These are phyloP conservation scores for Scleroderma bovista DNA, from an alignment of 768 basidiomycete species.

Conservation along the genomic window DNA sequence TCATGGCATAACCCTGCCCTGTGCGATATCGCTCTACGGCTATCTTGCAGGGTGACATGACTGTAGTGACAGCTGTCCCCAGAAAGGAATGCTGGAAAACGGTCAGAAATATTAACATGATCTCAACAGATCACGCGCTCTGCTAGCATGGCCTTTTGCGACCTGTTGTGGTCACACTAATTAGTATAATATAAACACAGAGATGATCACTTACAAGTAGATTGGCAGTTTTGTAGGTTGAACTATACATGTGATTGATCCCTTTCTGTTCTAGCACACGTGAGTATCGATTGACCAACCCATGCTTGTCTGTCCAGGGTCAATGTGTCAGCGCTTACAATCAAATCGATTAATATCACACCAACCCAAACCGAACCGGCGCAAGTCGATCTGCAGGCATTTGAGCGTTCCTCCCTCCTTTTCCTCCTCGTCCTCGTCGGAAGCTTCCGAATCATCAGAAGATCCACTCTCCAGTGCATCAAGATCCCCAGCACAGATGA, in stretches of 20 bases:
- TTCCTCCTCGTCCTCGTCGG: constrained; percentile 35
- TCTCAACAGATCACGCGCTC: constrained; percentile 53
- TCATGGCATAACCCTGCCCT: background rate
- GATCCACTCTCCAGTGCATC: constrained; percentile 45
- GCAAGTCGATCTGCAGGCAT: constrained; percentile 73
- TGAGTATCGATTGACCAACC: constrained; percentile 73
- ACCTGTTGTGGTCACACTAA: constrained; percentile 32
- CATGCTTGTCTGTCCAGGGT: constrained; percentile 56
- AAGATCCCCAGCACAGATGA: constrained; percentile 67
- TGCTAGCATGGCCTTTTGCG: constrained; percentile 50
- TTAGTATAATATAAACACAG: background rate
- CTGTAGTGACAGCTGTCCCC: background rate
- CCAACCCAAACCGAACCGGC: constrained; percentile 64
- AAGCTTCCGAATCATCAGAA: constrained; percentile 25
- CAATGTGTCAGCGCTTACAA: constrained; percentile 4
- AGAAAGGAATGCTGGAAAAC: background rate
- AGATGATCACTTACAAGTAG: constrained; percentile 43
- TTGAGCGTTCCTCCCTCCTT: constrained; percentile 41
- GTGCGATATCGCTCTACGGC: background rate
- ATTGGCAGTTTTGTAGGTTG: constrained; percentile 81
- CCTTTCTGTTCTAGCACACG: constrained; percentile 64
- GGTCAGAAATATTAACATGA: constrained; percentile 29
- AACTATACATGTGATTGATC: constrained; percentile 81
- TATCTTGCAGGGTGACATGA: background rate
- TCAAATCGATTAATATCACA: constrained; percentile 6